Percentiles rank a stretch among this genome's conserved stretches.
phyloP scores from a whole-genome alignment of 2,329 filamentous ascomycete genomes.

The Fusarium sp. region DNA sequence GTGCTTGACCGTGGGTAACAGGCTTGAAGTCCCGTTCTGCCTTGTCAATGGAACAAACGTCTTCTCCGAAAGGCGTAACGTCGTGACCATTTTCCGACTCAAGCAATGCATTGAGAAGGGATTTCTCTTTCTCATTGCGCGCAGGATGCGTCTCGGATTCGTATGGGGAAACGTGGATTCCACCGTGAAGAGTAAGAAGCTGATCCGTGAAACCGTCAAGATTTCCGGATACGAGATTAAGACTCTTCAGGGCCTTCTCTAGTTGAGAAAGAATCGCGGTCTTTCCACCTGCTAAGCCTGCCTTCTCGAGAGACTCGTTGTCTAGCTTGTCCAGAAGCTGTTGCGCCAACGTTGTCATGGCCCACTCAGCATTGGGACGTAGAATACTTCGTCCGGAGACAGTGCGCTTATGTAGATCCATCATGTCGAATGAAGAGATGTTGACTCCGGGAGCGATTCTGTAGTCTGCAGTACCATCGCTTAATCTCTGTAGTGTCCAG shows the following conservation, averaged over 20 bases:
- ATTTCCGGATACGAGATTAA: not conserved
- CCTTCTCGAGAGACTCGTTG: not conserved
- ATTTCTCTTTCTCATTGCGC: not conserved
- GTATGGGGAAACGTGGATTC: not conserved
- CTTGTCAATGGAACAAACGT: not conserved
- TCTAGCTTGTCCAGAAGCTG: not conserved
- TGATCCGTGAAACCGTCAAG: not conserved
- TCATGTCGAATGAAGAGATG: not conserved
- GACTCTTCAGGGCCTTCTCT: not conserved
- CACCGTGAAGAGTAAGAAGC: not conserved
- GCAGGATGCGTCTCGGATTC: not conserved
- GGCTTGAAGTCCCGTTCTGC: not conserved
- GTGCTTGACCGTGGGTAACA: not conserved
- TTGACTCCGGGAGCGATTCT: not conserved
- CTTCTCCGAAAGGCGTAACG: not conserved
- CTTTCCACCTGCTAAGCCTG: not conserved
- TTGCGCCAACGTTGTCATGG: not conserved
- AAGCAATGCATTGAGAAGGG: fast-evolving
- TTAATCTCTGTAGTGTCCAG: not conserved
- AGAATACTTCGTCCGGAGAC: not conserved
- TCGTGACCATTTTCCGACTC: not conserved
- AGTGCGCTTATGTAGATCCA: not conserved
- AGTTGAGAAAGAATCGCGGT: not conserved
- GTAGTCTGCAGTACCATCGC: not conserved
- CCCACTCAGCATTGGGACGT: not conserved